Conservation (phyloP, 495 filamentous ascomycete species). For the Opeltia flavorubescens region DNA sequence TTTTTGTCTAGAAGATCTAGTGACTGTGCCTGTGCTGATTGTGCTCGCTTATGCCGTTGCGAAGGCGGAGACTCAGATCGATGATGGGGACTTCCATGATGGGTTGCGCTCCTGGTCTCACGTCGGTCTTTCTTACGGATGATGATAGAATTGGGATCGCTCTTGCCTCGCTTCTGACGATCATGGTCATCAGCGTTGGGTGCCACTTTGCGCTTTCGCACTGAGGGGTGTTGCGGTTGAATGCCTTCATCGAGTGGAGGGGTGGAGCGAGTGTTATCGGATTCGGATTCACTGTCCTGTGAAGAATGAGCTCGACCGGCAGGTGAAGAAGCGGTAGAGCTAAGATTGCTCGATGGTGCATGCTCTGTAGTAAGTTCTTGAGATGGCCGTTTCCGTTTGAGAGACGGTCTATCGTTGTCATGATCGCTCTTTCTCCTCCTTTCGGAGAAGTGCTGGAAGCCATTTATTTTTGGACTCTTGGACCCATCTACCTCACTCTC, state of each 20-base stretch:
- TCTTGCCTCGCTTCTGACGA: conserved; percentile 9
- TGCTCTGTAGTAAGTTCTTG: conserved; percentile 4
- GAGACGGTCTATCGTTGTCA: conserved; percentile 4
- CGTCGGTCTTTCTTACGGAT: conserved; percentile 15
- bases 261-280: conserved; percentile 22
- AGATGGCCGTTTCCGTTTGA: conserved; percentile 14
- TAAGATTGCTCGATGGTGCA: conserved; percentile 14
- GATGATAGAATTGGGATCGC: conserved; percentile 7
- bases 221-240: conserved; percentile 1
- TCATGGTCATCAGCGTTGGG: conserved; percentile 4
- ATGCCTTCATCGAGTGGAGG: conserved; percentile 12
- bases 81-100: conserved; percentile 30
- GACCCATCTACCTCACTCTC: conserved; percentile 36
- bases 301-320: conserved; percentile 17
- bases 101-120: conserved; percentile 16
- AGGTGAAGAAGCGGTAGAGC: conserved; percentile 16
- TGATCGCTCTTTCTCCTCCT: conserved; percentile 12
- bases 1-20: conserved; percentile 19
- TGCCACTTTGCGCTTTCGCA: conserved; percentile 12
- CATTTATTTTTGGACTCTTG: conserved; percentile 17
- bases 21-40: conserved; percentile 41
- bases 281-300: conserved; percentile 21
- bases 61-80: conserved; percentile 51
- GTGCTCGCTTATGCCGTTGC: conserved; percentile 45
- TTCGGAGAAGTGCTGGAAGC: conserved; percentile 14